Conservation (phyloP, 2,329 filamentous ascomycete genomes). For the Fonsecaea pugnacius region DNA sequence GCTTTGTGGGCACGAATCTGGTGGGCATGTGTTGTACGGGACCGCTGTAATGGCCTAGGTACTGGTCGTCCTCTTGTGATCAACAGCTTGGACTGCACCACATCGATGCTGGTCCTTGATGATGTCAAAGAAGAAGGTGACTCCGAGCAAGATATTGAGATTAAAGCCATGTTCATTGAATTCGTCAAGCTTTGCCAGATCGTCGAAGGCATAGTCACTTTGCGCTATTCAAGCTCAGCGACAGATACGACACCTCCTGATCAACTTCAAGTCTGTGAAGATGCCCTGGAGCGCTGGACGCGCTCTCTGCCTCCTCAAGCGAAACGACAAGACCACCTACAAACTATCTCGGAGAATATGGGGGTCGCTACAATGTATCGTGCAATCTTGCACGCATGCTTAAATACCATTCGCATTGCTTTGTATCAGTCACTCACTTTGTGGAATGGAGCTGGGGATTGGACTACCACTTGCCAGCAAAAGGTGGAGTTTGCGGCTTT, state of each 20-base stretch:
- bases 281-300: conserved; percentile 11
- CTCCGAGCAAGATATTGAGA: conserved; percentile 9
- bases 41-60: conserved; percentile 14
- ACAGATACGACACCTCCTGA: background rate
- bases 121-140: conserved; percentile 14
- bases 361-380: conserved; percentile 10
- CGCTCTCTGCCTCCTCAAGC: conserved; percentile 8
- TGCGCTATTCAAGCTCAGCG: conserved; percentile 9
- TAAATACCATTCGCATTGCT: conserved; percentile 16
- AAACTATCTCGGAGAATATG: background rate
- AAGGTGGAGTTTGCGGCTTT: conserved; percentile 14
- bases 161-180: conserved; percentile 18
- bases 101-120: conserved; percentile 2
- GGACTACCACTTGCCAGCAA: conserved; percentile 10
- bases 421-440: conserved; percentile 16
- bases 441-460: conserved; percentile 12
- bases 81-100: conserved; percentile 15
- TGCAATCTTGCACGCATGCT: conserved; percentile 10
- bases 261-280: conserved; percentile 16
- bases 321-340: conserved; percentile 12
- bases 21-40: conserved; percentile 15
- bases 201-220: conserved; percentile 16
- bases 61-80: conserved; percentile 18
- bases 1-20: conserved; percentile 15
- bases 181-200: conserved; percentile 18